Percentiles rank a stretch among this genome's conserved stretches.
Conservation (phyloP, 2,329 filamentous ascomycete species). For the Diaporthe nobilis region DNA sequence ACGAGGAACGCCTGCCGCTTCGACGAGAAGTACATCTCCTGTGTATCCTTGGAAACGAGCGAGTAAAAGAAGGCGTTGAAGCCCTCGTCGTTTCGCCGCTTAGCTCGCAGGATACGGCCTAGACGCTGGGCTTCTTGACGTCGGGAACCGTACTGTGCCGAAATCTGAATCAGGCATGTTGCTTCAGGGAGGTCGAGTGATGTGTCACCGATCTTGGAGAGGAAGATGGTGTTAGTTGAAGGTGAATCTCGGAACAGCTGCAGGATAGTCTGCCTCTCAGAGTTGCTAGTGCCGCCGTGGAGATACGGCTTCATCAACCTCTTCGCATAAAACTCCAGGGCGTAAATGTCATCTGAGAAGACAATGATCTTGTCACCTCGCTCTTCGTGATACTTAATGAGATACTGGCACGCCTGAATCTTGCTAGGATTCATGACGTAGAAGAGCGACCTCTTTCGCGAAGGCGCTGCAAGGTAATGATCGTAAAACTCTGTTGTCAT, state of each 20-base stretch:
- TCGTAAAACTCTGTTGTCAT: constrained; percentile 99
- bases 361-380: constrained; percentile 98
- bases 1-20: constrained; percentile 98
- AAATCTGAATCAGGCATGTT: constrained; percentile 97
- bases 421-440: constrained; percentile 99
- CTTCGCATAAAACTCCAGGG: constrained; percentile 85
- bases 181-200: constrained; percentile 98
- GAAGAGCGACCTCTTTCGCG: constrained; percentile 66
- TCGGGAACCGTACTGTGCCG: constrained; percentile 95
- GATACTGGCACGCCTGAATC: constrained; percentile 95
- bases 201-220: constrained; percentile 98
- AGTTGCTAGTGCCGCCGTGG: constrained; percentile 88
- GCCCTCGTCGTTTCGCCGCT: constrained; percentile 95
- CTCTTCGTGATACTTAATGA: constrained; percentile 98
- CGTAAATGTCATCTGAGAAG: constrained; percentile 97
- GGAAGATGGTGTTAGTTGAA: constrained; percentile 90
- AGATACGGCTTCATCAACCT: constrained; percentile 92
- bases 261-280: constrained; percentile 87
- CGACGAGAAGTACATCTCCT: constrained; percentile 98
- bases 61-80: constrained; percentile 99
- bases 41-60: constrained; percentile 95
- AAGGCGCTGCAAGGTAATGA: constrained; percentile 84
- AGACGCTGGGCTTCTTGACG: constrained; percentile 96
- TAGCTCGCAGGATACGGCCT: constrained; percentile 93
- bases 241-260: constrained; percentile 97